A percentile compares a stretch with the other conserved stretches of the same genome.
Evolutionary conservation across 2,329 filamentous ascomycete genomes (phyloP).

Genomic region (Fusarium albidum): DNA sequence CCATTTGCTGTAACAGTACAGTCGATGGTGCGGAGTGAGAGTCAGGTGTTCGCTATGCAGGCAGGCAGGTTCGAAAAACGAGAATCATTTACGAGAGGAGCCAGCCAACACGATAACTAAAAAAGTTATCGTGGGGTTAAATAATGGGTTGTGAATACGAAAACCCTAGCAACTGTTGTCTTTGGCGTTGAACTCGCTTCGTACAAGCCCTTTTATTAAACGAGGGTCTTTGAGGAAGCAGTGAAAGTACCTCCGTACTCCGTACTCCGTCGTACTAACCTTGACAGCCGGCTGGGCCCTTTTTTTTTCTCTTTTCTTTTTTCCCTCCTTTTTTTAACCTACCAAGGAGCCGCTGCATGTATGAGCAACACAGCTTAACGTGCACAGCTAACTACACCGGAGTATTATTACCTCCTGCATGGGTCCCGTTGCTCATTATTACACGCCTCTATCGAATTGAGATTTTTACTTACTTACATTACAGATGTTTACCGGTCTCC

Average conservation of each 20-base stretch:
- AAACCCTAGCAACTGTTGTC: no score
- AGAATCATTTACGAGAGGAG: neutral
- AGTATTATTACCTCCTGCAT: neutral
- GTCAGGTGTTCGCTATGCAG: constrained; percentile 29
- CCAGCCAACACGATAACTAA: neutral
- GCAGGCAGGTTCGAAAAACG: neutral
- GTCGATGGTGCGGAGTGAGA: constrained; percentile 17
- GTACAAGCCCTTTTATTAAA: no score
- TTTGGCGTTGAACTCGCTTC: no score
- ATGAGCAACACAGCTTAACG: no score
- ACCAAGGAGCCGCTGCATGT: constrained; percentile 5
- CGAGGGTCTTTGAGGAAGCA: no score
- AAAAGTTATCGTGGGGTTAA: constrained; percentile 11
- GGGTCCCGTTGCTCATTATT: constrained; percentile 6
- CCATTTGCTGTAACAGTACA: constrained; percentile 15
- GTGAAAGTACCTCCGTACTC: no score
- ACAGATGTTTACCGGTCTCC: neutral
- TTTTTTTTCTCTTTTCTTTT: no score
- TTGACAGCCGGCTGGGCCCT: no score
- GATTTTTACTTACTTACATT: constrained; percentile 10
- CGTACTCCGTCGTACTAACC: no score
- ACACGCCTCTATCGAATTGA: no score
- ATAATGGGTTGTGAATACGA: no score
- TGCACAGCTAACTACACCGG: constrained; percentile 5
- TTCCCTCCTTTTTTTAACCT: no score